Evolutionary conservation across 2,329 filamentous ascomycete species (phyloP).

Genomic region (Colletotrichum simmondsii): DNA sequence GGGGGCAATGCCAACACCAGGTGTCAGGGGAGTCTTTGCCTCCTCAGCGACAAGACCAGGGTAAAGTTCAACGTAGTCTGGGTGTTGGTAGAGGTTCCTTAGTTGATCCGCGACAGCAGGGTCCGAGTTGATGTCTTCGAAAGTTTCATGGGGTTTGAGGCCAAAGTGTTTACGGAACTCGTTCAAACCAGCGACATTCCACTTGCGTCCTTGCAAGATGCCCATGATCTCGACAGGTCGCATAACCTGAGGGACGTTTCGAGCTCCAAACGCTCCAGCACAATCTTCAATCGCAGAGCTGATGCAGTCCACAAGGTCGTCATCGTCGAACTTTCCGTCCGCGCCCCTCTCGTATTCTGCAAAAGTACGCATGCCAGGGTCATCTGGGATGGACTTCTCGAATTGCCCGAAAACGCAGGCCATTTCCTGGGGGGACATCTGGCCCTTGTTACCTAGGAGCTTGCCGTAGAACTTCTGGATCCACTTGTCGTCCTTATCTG

Average conservation of each 20-base stretch:
- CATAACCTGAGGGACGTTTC: slow-evolving; percentile 79
- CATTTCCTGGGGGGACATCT: slow-evolving; percentile 70
- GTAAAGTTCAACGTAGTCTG: slow-evolving; percentile 84
- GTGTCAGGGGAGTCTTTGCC: slow-evolving; percentile 77
- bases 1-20: slow-evolving; percentile 79
- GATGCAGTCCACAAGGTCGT: slow-evolving; percentile 79
- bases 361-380: slow-evolving; percentile 77
- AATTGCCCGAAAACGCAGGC: slow-evolving; percentile 71
- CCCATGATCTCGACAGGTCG: slow-evolving; percentile 82
- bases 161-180: slow-evolving; percentile 88
- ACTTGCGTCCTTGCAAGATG: slow-evolving; percentile 80
- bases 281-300: slow-evolving; percentile 78
- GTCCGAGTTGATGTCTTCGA: slow-evolving; percentile 87
- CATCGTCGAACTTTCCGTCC: slow-evolving; percentile 78
- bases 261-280: slow-evolving; percentile 79
- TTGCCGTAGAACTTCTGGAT: slow-evolving; percentile 75
- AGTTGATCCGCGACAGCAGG: slow-evolving; percentile 75
- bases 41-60: slow-evolving; percentile 82
- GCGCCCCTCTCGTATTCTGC: slow-evolving; percentile 71
- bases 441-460: slow-evolving; percentile 65
- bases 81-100: slow-evolving; percentile 78
- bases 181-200: slow-evolving; percentile 83
- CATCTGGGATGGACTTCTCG: slow-evolving; percentile 68
- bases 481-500: slow-evolving; percentile 82
- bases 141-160: slow-evolving; percentile 78